phyloP scores from a whole-genome alignment of 495 filamentous ascomycete genomes.

The Elasticomyces elasticus region DNA sequence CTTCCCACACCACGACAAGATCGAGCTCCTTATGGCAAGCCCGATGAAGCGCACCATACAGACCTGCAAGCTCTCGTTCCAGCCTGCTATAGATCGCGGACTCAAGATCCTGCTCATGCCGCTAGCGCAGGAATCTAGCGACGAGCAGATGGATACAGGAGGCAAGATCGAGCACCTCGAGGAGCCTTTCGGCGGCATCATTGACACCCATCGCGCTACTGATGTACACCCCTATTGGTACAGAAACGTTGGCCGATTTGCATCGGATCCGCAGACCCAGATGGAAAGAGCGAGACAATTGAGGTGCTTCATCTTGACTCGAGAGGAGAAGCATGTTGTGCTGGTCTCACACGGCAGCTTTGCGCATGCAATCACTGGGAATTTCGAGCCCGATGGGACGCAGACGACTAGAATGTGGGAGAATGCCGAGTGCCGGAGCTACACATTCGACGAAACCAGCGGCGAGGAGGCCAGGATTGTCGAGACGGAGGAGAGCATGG shows the following conservation, averaged over 20 bases:
- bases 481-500: constrained; percentile 2
- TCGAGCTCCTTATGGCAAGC: constrained; percentile 6
- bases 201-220: not conserved
- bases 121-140: constrained; percentile 5
- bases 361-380: constrained; percentile 1
- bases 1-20: constrained; percentile 5
- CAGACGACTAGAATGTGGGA: constrained; percentile 6
- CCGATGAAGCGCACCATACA: constrained; percentile 11
- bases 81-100: not conserved
- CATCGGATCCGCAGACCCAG: not conserved
- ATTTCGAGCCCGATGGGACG: not conserved
- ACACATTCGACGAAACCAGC: not conserved
- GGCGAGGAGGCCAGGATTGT: constrained; percentile 4
- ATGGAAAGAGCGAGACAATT: not conserved
- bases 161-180: not conserved
- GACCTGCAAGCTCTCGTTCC: constrained; percentile 1
- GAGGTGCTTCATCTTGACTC: not conserved
- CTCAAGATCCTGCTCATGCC: constrained; percentile 5
- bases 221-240: not conserved
- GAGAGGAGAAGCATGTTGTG: constrained; percentile 5
- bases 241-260: constrained; percentile 1
- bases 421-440: constrained; percentile 7
- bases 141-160: constrained; percentile 7
- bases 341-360: constrained; percentile 4
- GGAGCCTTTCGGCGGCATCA: not conserved